Evolutionary conservation across 371 early-diverging fungal species (phyloP), one percentile per base, ranked within the genome.

Genomic region (Chytridiales sp.): DNA sequence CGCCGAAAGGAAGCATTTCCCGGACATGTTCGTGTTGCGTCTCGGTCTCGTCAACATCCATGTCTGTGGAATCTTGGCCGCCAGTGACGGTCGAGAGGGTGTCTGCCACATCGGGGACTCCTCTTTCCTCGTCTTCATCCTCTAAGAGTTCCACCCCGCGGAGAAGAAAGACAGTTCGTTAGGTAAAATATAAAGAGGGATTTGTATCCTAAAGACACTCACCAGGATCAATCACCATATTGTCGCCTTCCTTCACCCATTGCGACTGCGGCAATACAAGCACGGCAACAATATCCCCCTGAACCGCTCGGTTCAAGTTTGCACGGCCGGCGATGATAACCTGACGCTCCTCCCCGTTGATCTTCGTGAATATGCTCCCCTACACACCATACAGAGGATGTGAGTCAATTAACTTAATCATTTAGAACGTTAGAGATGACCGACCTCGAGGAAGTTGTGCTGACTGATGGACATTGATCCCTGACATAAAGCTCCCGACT

Each of bases 241-340:
- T 77, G 3, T 88, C 87, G 4, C 85, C 85, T 0, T 82, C 74
- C 15, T 73, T 78, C 36, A 83, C 83, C 98, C 98, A 98, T 65
- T 92, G 85, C 24, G 76, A 72, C 30, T 80, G 78, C 2, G 98
- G 95, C 29, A 94, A 66, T 1, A 97, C 54, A 51, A 92, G 79
- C 1, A 97, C 87, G 15, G 88, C 96, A 17, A 97, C 86, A 22
- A 80, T 76, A 71, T 97, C 97, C 15, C 95, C 97, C 47, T 96
- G 90, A 22, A 95, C 82, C 41, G 87, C 90, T 26, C 98, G 87
- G 65, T 96, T 98, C 79, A 96, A 78, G 62, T 90, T 66, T 41
- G 77, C 75, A 4, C 95, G 83, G 32, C 97, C 97, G 1, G 88
- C 52, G 41, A 98, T 86, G 57, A 85, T 80, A 22, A 98, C 78